phyloP scores from a whole-genome alignment of 768 basidiomycete genomes.

The Rossbeevera mucosa region DNA sequence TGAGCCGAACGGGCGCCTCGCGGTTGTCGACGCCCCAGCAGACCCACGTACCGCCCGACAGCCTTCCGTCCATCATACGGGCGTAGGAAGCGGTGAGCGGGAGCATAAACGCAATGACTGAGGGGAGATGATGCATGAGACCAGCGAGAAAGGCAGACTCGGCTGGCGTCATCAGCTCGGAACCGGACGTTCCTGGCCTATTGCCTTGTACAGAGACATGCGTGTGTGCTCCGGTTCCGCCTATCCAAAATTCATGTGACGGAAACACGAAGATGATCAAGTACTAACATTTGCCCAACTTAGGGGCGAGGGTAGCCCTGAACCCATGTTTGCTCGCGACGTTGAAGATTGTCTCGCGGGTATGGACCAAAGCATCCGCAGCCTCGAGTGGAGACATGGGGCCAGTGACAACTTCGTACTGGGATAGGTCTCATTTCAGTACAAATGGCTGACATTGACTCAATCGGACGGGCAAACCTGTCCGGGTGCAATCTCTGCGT shows the following conservation, averaged over 20 bases:
- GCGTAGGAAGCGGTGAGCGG: constrained; percentile 60
- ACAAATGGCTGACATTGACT: background rate
- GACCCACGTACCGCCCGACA: constrained; percentile 69
- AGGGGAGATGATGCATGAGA: constrained; percentile 53
- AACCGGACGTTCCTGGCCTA: constrained; percentile 3
- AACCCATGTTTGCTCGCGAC: constrained; percentile 60
- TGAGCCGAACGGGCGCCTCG: constrained; percentile 58
- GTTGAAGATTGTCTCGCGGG: constrained; percentile 63
- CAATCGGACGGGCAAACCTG: constrained; percentile 38
- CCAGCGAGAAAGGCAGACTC: constrained; percentile 61
- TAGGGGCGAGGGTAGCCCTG: constrained; percentile 62
- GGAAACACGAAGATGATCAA: background rate
- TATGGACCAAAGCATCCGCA: constrained; percentile 62
- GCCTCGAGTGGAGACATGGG: constrained; percentile 62
- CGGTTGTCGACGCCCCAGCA: constrained; percentile 68
- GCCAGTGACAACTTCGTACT: constrained; percentile 68
- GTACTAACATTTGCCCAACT: constrained; percentile 40
- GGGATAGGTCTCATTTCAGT: background rate
- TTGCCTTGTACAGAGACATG: constrained; percentile 58
- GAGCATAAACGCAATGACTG: constrained; percentile 52
- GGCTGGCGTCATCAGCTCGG: constrained; percentile 30
- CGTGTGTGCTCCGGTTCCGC: constrained; percentile 55
- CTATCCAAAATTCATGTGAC: constrained; percentile 18
- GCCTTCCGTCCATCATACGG: constrained; percentile 60
- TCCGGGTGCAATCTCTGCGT: constrained; percentile 66